Base-by-base conservation (phyloP, 495 filamentous ascomycete species). In the Cercophora scortea region DNA sequence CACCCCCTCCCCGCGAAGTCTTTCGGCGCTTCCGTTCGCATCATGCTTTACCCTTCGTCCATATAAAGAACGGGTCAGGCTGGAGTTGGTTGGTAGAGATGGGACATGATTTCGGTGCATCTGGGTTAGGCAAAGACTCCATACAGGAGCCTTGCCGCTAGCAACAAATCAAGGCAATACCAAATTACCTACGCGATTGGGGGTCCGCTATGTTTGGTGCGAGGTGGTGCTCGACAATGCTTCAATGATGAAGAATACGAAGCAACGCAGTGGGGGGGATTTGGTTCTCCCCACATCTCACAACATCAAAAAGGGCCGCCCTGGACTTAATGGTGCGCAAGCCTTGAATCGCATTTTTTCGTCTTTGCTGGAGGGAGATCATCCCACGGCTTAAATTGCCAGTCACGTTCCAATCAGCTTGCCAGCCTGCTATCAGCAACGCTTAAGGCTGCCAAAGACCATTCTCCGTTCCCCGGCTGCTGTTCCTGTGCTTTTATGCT, bases 11-110 rank as follows among this genome's bases (percentile, higher is more conserved):
- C 94, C 61, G 81, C 93, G 54, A 89, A 88, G 77, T 87, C 88
- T 68, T 95, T 98, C 79, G 93, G 94, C 73, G 93, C 91, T 63
- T 88, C 89, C 62, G 87, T 97, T 74, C 83, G 94, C 71, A 84
- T 98, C 72, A 97, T 98, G 93, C 83, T 98, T 71, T 98, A 97
- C 81, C 93, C 93, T 76, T 96, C 88, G 59, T 74, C 76, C 67
- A 81, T 81, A 74, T 80, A 80, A 72, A 56, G 56, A 51, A 54
- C 48, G 58, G 69, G 62, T 66, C 49, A 61, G 67, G 70, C 64
- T 65, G 74, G 74, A 74, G 74, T 77, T 77, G 70, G 70, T 63
- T 72, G 72, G 72, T 71, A 67, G 69, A 68, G 71, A 70, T 71
- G 74, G 73, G 74, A 72, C 62, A 71, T 69, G 64, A 73, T 72